Percentiles rank a stretch among this genome's conserved stretches.
phyloP scores from a whole-genome alignment of 768 basidiomycete genomes.

The Naganishia onofrii region DNA sequence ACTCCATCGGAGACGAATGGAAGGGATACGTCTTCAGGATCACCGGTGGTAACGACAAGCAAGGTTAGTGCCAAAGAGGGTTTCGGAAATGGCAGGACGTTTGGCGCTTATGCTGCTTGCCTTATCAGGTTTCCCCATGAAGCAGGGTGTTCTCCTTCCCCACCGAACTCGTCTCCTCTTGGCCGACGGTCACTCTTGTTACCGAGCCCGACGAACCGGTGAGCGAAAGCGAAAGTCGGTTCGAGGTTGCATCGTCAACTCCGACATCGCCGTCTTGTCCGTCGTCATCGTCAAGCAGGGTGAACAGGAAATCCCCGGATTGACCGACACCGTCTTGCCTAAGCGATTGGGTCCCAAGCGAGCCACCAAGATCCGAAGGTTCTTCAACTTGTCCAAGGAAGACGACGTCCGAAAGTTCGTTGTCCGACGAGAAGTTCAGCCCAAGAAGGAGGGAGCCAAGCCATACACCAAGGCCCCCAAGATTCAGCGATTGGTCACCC shows the following conservation, averaged over 20 bases:
- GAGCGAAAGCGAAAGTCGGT: slow-evolving; percentile 98
- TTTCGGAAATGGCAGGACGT: background rate
- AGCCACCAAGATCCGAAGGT: slow-evolving; percentile 91
- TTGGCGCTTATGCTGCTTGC: background rate
- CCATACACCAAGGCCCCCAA: slow-evolving; percentile 97
- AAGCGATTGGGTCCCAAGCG: slow-evolving; percentile 96
- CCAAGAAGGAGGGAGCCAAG: slow-evolving; percentile 82
- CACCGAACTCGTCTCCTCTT: slow-evolving; percentile 92
- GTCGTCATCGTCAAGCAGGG: slow-evolving; percentile 96
- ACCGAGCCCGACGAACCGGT: slow-evolving; percentile 82
- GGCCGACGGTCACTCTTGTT: slow-evolving; percentile 95
- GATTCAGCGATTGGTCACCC: slow-evolving; percentile 95
- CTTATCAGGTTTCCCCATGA: slow-evolving; percentile 84
- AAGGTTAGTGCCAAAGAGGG: slow-evolving; percentile 35
- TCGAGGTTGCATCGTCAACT: slow-evolving; percentile 94
- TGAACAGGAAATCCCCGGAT: slow-evolving; percentile 78
- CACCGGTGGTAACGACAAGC: slow-evolving; percentile 89
- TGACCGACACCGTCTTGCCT: slow-evolving; percentile 88
- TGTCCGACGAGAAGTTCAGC: slow-evolving; percentile 80
- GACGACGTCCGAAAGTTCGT: slow-evolving; percentile 99
- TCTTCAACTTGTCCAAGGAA: slow-evolving; percentile 97
- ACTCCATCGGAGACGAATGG: slow-evolving; percentile 90
- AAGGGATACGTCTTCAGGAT: slow-evolving; percentile 95
- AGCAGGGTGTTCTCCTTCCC: slow-evolving; percentile 95
- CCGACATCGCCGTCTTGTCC: slow-evolving; percentile 92